These are phyloP conservation scores for Platanus orientalis DNA, from an alignment of 164 flowering plant species.

Conservation along the genomic window DNA sequence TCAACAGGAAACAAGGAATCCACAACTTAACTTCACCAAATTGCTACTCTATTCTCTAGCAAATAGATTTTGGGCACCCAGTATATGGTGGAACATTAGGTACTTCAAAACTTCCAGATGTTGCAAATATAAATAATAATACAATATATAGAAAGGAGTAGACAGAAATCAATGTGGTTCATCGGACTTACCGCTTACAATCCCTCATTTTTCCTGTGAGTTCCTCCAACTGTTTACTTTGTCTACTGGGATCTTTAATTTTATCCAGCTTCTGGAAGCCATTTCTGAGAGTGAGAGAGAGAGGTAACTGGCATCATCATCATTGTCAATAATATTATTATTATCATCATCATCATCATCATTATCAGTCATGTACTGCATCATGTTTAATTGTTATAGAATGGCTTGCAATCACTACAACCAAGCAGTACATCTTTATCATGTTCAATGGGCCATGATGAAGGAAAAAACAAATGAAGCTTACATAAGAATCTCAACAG, in stretches of 20 bases:
- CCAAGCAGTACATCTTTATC: too few species aligned
- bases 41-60: too few species aligned
- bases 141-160: background rate
- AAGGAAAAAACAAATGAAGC: too few species aligned
- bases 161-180: background rate
- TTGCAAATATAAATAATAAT: background rate
- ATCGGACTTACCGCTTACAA: slow-evolving; percentile 12
- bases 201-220: slow-evolving; percentile 90
- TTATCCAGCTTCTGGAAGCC: slow-evolving; percentile 96
- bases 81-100: background rate
- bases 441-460: too few species aligned
- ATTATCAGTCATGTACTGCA: too few species aligned
- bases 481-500: too few species aligned
- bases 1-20: too few species aligned
- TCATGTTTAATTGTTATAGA: too few species aligned
- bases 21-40: too few species aligned
- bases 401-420: too few species aligned
- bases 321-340: background rate
- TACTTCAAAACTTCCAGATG: background rate
- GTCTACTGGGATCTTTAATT: slow-evolving; percentile 84
- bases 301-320: background rate
- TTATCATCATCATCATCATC: background rate
- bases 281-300: slow-evolving; percentile 47
- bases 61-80: too few species aligned
- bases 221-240: slow-evolving; percentile 93